Evolutionary conservation across 495 filamentous ascomycete species (phyloP), one percentile per base, ranked within the genome.

Genomic region (Penicillium malachiteum): DNA sequence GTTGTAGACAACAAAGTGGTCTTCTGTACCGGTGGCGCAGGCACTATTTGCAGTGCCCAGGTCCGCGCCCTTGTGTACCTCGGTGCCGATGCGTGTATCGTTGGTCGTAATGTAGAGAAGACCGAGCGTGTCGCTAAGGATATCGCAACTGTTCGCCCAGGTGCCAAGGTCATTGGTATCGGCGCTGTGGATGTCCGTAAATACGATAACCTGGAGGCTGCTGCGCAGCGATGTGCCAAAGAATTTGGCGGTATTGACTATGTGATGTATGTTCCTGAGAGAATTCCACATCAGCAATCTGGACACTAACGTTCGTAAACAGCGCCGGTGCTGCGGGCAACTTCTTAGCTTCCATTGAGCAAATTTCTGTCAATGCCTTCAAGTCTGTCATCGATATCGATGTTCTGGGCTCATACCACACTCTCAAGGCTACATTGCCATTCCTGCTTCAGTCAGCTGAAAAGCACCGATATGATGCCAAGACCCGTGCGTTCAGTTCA

Each of bases 381-480:
- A 96, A 92, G 70, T 79, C 89, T 0, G 94, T 98, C 39, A 92
- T 98, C 58, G 94, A 98, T 43, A 98, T 98, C 63, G 94, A 98
- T 67, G 86, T 96, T 1, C 70, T 96, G 30, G 94, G 94, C 30
- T 94, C 90, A 5, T 98, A 87, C 71, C 95, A 97, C 72, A 96
- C 91, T 7, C 79, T 96, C 59, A 98, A 98, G 75, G 93, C 94
- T 2, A 91, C 89, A 0, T 71, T 96, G 7, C 87, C 89, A 0
- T 79, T 96, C 61, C 81, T 98, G 38, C 63, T 90, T 18, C 79
- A 81, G 64, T 96, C 91, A 1, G 91, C 86, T 1, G 60, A 69
- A 6, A 83, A 84, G 66, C 84, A 86, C 62, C 71, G 65, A 43
- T 74, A 81, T 30, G 78, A 81, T 57, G 70, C 77, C 6, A 69